phyloP scores from a whole-genome alignment of 345 rosid genomes.

The Microcos paniculata region DNA sequence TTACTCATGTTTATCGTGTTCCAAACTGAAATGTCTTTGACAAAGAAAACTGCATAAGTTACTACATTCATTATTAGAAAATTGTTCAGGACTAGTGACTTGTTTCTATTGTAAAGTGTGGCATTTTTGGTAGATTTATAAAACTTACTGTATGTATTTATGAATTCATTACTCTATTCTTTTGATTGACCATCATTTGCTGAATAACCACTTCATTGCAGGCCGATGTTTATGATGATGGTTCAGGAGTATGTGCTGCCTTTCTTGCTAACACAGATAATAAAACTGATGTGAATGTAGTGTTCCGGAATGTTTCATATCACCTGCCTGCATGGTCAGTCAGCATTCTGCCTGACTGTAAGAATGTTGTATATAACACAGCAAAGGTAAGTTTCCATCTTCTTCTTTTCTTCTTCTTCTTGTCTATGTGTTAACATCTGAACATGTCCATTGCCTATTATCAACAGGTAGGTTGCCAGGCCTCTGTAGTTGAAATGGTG shows the following conservation, averaged over 20 bases:
- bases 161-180: background rate
- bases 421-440: background rate
- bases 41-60: background rate
- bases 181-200: constrained; percentile 3
- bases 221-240: constrained; percentile 74
- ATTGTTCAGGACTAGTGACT: background rate
- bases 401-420: background rate
- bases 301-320: constrained; percentile 59
- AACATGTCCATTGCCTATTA: background rate
- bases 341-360: constrained; percentile 94
- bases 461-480: constrained; percentile 65
- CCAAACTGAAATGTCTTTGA: background rate
- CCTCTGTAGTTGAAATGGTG: constrained; percentile 72
- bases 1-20: background rate
- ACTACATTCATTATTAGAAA: background rate
- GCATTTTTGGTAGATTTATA: background rate
- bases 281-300: constrained; percentile 56
- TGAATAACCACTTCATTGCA: constrained; percentile 32
- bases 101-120: background rate
- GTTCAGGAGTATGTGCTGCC: constrained; percentile 76
- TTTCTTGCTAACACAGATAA: constrained; percentile 80
- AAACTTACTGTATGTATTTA: background rate
- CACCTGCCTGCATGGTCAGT: constrained; percentile 95
- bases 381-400: constrained; percentile 60
- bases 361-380: constrained; percentile 68